A percentile compares a stretch with the other conserved stretches of the same genome.
Conservation (phyloP, 163 green algal genomes). For the Coccomyxa subellipsoidea region DNA sequence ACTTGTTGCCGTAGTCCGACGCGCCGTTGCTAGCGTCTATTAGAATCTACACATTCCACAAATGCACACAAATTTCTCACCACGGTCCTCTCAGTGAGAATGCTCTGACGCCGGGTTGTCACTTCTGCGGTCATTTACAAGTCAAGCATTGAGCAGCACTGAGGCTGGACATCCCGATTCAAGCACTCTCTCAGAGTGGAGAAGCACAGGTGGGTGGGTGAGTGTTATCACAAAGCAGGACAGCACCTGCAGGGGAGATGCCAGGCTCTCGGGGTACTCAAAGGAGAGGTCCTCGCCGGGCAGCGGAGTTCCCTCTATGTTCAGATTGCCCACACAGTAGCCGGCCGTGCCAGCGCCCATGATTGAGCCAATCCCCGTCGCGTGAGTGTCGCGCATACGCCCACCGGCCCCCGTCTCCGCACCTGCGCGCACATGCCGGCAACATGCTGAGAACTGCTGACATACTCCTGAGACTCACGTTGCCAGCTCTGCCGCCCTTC, state of each 20-base stretch:
- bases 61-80: too few species aligned
- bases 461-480: too few species aligned
- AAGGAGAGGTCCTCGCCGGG: slow-evolving; percentile 74
- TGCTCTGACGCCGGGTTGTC: too few species aligned
- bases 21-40: slow-evolving; percentile 97
- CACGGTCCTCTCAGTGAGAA: too few species aligned
- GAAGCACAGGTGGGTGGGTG: background rate
- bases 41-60: slow-evolving; percentile 78
- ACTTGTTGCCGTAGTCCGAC: slow-evolving; percentile 99
- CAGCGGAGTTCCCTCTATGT: slow-evolving; percentile 55
- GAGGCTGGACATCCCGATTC: too few species aligned
- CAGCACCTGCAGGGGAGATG: slow-evolving; percentile 58
- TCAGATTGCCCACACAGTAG: slow-evolving; percentile 94
- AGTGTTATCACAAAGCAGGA: background rate
- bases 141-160: too few species aligned
- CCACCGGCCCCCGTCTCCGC: slow-evolving; percentile 94
- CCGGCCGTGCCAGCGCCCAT: slow-evolving; percentile 91
- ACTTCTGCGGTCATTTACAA: too few species aligned
- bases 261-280: slow-evolving; percentile 85
- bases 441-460: too few species aligned
- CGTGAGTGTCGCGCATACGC: slow-evolving; percentile 97
- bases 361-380: slow-evolving; percentile 94
- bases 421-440: slow-evolving; percentile 36
- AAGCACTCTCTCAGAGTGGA: background rate
- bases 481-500: too few species aligned